A percentile compares a stretch with the other conserved stretches of the same genome.
Conservation (phyloP, 257 asterid species). For the Scutellaria barbata region DNA sequence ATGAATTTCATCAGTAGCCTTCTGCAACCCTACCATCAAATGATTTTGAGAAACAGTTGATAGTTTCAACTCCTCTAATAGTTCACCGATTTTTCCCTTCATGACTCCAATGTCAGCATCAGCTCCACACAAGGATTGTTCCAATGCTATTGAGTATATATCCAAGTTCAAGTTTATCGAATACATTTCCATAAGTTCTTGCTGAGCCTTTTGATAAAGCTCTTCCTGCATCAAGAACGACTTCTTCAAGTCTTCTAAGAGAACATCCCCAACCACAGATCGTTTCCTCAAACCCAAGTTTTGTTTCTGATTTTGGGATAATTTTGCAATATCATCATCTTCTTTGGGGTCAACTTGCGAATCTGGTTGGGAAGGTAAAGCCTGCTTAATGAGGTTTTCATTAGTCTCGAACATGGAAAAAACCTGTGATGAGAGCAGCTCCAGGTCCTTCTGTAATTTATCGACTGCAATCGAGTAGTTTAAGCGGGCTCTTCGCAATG, state of each 20-base stretch:
- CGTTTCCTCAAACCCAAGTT: conserved; percentile 48
- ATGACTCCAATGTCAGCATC: conserved; percentile 46
- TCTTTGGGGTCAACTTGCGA: conserved; percentile 42
- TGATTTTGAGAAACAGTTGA: conserved; percentile 63
- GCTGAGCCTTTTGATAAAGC: conserved; percentile 79
- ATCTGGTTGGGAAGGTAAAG: conserved; percentile 56
- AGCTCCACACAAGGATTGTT: conserved; percentile 64
- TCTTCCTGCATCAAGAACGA: conserved; percentile 81
- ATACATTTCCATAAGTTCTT: conserved; percentile 80
- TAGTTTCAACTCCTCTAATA: conserved; percentile 59
- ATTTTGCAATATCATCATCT: conserved; percentile 40
- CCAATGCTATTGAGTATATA: conserved; percentile 70
- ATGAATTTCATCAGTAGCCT: conserved; percentile 63
- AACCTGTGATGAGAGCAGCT: conserved; percentile 94
- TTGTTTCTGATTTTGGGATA: conserved; percentile 47
- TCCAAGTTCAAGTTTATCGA: conserved; percentile 72
- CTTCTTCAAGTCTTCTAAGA: conserved; percentile 79
- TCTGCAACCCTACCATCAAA: conserved; percentile 66
- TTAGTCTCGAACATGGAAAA: conserved; percentile 89
- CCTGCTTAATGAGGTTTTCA: conserved; percentile 84
- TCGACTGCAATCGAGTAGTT: conserved; percentile 95
- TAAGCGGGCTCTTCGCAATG: conserved; percentile 85
- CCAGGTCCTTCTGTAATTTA: conserved; percentile 92
- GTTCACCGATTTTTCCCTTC: conserved; percentile 51
- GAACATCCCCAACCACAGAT: conserved; percentile 68